phyloP scores from a whole-genome alignment of 495 filamentous ascomycete species.

The Penicillium robsamsonii region DNA sequence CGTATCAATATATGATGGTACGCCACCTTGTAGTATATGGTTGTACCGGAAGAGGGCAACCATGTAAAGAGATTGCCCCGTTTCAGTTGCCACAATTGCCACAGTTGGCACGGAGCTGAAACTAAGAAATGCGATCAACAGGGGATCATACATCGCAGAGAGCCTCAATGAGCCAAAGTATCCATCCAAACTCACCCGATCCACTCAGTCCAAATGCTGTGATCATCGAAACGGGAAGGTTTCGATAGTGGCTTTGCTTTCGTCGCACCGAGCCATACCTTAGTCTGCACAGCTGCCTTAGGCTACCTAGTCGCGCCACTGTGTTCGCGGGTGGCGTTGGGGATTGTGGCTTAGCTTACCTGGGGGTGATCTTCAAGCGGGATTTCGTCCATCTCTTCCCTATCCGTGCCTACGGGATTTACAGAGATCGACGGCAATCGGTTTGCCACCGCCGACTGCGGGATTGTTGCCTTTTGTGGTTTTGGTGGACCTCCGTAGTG shows the following conservation, averaged over 20 bases:
- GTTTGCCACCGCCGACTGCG: constrained; percentile 1
- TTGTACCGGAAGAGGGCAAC: neutral
- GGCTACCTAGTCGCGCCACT: constrained; percentile 7
- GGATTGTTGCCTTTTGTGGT: neutral
- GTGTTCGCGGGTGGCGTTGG: constrained; percentile 11
- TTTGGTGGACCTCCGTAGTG: neutral
- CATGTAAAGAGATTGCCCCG: neutral
- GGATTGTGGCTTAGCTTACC: constrained; percentile 22
- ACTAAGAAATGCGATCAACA: constrained; percentile 6
- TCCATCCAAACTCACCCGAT: neutral
- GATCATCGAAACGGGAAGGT: constrained; percentile 9
- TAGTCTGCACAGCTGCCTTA: neutral
- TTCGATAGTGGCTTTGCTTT: constrained; percentile 19
- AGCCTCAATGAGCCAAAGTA: neutral
- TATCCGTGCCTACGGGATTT: constrained; percentile 11
- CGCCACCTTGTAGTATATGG: neutral
- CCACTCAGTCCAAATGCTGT: neutral
- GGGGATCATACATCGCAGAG: neutral
- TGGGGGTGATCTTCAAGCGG: constrained; percentile 3
- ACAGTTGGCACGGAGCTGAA: neutral
- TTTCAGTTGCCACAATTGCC: constrained; percentile 2
- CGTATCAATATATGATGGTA: neutral
- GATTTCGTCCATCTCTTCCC: constrained; percentile 16
- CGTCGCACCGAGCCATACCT: constrained; percentile 28
- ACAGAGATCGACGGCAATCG: constrained; percentile 10